These are phyloP conservation scores for Blastomyces emzantsi DNA, from an alignment of 2,329 filamentous ascomycete species.

Conservation along the genomic window DNA sequence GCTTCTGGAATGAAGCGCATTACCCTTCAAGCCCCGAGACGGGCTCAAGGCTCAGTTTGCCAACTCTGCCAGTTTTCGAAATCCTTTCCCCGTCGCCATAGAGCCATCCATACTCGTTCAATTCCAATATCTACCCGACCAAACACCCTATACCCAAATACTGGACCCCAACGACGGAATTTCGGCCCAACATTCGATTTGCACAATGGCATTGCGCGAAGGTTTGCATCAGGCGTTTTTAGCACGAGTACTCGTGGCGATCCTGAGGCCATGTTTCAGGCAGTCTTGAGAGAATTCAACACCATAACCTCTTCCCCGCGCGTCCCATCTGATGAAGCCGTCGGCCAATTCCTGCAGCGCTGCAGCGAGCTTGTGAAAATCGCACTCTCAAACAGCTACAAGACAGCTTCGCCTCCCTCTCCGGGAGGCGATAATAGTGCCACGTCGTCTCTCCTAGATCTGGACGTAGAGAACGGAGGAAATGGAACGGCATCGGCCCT, in stretches of 20 bases:
- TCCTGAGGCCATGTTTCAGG: constrained; percentile 24
- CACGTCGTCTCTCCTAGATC: constrained; percentile 34
- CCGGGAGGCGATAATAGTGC: constrained; percentile 27
- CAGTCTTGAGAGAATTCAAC: constrained; percentile 19
- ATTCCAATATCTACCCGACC: background rate
- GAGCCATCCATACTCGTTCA: background rate
- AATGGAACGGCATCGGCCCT: background rate
- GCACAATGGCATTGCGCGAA: background rate
- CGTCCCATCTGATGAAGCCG: constrained; percentile 29
- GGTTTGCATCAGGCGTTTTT: background rate
- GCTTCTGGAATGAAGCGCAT: constrained; percentile 29
- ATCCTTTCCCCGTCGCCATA: constrained; percentile 13
- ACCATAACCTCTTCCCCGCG: constrained; percentile 24
- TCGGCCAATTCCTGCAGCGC: constrained; percentile 28
- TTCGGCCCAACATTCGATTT: background rate
- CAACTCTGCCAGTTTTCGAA: constrained; percentile 32
- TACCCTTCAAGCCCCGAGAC: constrained; percentile 23
- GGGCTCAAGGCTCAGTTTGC: constrained; percentile 26
- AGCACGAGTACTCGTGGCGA: constrained; percentile 6
- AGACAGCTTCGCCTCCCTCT: constrained; percentile 14
- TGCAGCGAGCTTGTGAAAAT: constrained; percentile 28
- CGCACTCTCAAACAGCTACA: constrained; percentile 23
- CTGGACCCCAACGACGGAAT: background rate
- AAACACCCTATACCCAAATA: background rate
- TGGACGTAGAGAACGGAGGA: constrained; percentile 21